Evolutionary conservation across 345 rosid genomes (phyloP), one percentile per base, ranked within the genome.

Genomic region (Hirschfeldia incana): DNA sequence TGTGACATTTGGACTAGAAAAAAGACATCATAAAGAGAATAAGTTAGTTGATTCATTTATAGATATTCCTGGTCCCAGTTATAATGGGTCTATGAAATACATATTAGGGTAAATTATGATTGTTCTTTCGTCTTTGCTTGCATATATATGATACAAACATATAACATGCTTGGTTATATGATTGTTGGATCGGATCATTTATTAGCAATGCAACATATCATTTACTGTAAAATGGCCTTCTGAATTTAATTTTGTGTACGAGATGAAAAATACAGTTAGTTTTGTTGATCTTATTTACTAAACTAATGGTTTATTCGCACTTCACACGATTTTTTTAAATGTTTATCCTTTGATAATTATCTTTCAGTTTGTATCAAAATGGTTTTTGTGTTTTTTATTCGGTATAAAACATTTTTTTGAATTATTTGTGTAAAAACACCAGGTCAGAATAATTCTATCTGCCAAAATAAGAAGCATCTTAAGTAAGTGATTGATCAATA

Each of bases 21-120:
- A 65, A 65, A 66, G 59, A 67, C 57, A 73, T 17, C 1, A 58
- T 59, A 55, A 21, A 21, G 21, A 73, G 74, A 73, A 79, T 67
- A 59, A 67, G 78, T 73, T 73, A 3, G 82, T 73, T 73, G 78
- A 16, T 79, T 27, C 36, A 79, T 73, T 73, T 26, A 79, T 1
- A 73, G 69, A 67, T 9, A 79, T 79, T 73, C 69, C 42, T 73
- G 78, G 82, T 79, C 74, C 78, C 82, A 61, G 68, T 67, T 46
- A 21, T 21, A 21, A 21, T 21, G 21, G 21, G 36, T 72, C 42
- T 64, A 21, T 64, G 16, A 73, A 34, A 44, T 65, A 72, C 65
- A 73, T 15, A 79, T 67, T 73, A 60, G 69, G 67, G 82, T 73
- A 33, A 32, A 67, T 49, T 16, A 49, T 79, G 74, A 79, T 67